A percentile compares a stretch with the other conserved stretches of the same genome.
These are phyloP conservation scores for Hippophae gyantsensis DNA, from an alignment of 306 rosid genomes.

Conservation along the genomic window DNA sequence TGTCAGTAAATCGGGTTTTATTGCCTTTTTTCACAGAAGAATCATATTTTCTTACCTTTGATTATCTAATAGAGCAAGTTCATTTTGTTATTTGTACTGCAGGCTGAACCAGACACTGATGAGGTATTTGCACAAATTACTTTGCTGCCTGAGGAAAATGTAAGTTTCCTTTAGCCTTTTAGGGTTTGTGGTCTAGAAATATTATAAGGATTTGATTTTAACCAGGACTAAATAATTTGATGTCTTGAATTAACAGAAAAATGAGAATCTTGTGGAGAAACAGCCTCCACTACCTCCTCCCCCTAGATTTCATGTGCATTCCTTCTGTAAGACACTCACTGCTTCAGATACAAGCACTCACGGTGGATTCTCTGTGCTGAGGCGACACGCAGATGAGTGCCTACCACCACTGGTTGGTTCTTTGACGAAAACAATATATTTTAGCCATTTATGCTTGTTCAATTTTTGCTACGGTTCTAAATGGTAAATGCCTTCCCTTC, in stretches of 20 bases:
- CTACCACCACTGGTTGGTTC: conserved; percentile 67
- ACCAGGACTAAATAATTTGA: no score
- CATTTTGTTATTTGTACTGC: not conserved
- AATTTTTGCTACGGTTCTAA: not conserved
- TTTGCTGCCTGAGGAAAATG: conserved; percentile 60
- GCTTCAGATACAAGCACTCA: conserved; percentile 95
- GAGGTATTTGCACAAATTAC: conserved; percentile 95
- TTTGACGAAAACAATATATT: not conserved
- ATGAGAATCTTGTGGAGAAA: conserved; percentile 55
- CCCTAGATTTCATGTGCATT: conserved; percentile 66
- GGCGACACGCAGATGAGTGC: conserved; percentile 88
- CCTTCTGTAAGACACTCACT: conserved; percentile 73
- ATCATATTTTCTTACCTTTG: not conserved
- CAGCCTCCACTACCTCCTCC: conserved; percentile 41
- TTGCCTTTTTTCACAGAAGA: not conserved
- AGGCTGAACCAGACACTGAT: conserved; percentile 95
- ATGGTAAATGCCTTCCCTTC: not conserved
- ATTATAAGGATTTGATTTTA: not conserved
- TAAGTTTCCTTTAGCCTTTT: conserved; percentile 18
- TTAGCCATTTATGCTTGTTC: not conserved
- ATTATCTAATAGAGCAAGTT: not conserved
- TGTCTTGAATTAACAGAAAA: conserved; percentile 38
- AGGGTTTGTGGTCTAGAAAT: no score
- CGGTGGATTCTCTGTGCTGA: conserved; percentile 85
- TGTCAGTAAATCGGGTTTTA: not conserved